Base-by-base conservation (phyloP, 2,329 filamentous ascomycete genomes). In the Phialemonium atrogriseum region DNA sequence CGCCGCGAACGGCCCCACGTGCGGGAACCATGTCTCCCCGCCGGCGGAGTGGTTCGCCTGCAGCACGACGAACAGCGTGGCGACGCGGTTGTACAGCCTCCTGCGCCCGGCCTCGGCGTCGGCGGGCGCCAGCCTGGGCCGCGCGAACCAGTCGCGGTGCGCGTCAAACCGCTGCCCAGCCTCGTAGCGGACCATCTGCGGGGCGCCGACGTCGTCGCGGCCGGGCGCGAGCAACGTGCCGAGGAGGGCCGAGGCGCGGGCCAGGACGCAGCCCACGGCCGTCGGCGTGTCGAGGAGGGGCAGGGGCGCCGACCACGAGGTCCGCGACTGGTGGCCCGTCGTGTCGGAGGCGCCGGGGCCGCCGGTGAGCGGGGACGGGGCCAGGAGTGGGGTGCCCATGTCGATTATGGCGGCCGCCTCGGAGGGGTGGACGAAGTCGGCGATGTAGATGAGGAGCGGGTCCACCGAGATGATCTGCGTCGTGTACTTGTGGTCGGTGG, bases 11-110 rank as follows among this genome's bases (percentile, higher is more conserved):
- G 34, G 15, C 30, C 27, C 33, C 5, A 58, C 42, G 15, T 44
- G 30, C 2, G 59, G 58, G 28, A 60, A 61, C 48, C 54, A 60
- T 7, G 58, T 61, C 46, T 61, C 56, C 10, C 59, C 58, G 2
- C 44, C 55, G 0, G 38, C 45, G 26, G 56, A 54, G 13, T 43
- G 40, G 12, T 46, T 41, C 15, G 53, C 54, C 33, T 56, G 38
- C 22, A 61, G 29, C 19, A 57, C 48, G 10, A 50, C 53, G 28
- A 60, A 58, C 37, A 62, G 53, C 24, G 54, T 60, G 9, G 56
- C 56, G 3, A 54, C 34, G 6, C 56, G 50, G 34, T 60, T 60
- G 29, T 47, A 50, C 32, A 50, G 18, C 31, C 46, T 31, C 18
- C 37, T 19, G n/a, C 46, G 26, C 9, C 46, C 46, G 3, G n/a